A percentile compares a stretch with the other conserved stretches of the same genome.
These are phyloP conservation scores for Termitomyces sp. DNA, from an alignment of 768 basidiomycete species.

Conservation along the genomic window DNA sequence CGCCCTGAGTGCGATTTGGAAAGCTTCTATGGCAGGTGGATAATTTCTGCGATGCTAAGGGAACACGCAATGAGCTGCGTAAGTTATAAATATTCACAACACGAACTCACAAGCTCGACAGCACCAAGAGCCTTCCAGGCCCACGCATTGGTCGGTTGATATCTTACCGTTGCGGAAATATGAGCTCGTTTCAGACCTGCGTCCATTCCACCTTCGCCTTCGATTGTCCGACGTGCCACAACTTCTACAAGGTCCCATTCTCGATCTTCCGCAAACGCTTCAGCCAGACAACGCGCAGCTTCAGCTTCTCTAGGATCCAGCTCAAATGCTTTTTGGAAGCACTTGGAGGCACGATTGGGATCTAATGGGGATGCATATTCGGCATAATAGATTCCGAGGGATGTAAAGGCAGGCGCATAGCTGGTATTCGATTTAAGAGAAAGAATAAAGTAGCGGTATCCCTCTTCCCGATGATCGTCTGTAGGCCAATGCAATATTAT, in stretches of 20 bases:
- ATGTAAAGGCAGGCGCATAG: conserved; percentile 91
- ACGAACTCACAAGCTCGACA: conserved; percentile 72
- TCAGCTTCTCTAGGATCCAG: conserved; percentile 84
- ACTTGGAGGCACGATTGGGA: conserved; percentile 81
- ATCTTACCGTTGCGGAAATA: conserved; percentile 34
- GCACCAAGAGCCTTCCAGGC: conserved; percentile 97
- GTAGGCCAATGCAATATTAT: conserved; percentile 1
- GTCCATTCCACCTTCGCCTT: conserved; percentile 82
- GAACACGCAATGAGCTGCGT: background rate
- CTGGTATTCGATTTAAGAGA: conserved; percentile 69
- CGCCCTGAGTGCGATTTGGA: conserved; percentile 81
- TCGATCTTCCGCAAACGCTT: conserved; percentile 85
- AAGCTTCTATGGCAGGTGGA: conserved; percentile 68
- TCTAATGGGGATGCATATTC: conserved; percentile 70
- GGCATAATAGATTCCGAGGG: conserved; percentile 85
- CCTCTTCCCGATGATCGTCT: conserved; percentile 52
- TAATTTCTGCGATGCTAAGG: conserved; percentile 64
- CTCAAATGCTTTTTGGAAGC: conserved; percentile 98
- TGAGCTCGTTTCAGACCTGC: conserved; percentile 37
- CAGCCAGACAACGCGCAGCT: conserved; percentile 79
- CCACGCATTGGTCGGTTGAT: conserved; percentile 83
- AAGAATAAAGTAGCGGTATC: conserved; percentile 74
- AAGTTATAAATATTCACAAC: background rate
- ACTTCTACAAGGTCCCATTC: conserved; percentile 97
- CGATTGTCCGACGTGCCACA: conserved; percentile 88